A percentile compares a stretch with the other conserved stretches of the same genome.
Evolutionary conservation across 2,329 filamentous ascomycete species (phyloP).

Genomic region (Microascus cirrosus): DNA sequence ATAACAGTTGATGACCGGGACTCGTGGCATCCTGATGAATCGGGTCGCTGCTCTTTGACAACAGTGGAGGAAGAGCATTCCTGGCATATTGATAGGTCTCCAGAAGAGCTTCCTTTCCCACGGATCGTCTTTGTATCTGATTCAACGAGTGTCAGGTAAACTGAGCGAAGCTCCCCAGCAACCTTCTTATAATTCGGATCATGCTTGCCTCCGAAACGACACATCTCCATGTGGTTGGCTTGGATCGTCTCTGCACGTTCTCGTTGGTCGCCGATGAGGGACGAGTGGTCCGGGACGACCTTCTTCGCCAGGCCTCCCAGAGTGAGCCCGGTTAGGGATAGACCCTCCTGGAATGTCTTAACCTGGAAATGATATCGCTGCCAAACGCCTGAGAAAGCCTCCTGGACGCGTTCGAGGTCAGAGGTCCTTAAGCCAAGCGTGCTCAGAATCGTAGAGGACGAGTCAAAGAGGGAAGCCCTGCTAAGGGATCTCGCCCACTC

Average conservation of each 20-base stretch:
- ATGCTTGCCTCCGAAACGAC: neutral
- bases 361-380: neutral
- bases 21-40: no score
- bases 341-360: neutral
- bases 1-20: no score
- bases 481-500: neutral
- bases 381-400: neutral
- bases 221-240: neutral
- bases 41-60: no score
- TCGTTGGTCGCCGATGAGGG: neutral
- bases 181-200: neutral
- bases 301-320: neutral
- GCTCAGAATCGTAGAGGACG: neutral
- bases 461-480: neutral
- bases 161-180: neutral
- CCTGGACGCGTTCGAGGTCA: neutral
- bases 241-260: neutral
- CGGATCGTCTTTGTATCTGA: no score
- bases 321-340: neutral
- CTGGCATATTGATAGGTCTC: no score
- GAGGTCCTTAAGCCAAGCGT: neutral
- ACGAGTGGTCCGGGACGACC: neutral
- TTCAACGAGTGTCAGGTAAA: neutral
- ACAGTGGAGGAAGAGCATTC: no score
- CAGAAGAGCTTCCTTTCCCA: no score